These are phyloP conservation scores for Fusarium bulbicola DNA, from an alignment of 2,329 filamentous ascomycete species.

Conservation along the genomic window DNA sequence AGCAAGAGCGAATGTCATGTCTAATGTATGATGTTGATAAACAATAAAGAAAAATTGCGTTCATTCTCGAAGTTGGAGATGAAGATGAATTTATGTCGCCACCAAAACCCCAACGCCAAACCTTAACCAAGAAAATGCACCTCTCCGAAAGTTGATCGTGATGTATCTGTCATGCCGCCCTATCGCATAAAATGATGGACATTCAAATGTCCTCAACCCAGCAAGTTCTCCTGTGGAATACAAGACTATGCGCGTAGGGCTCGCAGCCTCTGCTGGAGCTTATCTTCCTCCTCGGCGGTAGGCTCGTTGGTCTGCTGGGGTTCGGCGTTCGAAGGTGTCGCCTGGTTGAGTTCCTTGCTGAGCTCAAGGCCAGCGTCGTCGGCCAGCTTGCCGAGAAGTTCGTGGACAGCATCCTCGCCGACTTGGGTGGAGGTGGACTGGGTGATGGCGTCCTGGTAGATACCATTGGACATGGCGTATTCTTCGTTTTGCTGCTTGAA, in stretches of 20 bases:
- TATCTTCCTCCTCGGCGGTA: slow-evolving; percentile 82
- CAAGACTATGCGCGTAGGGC: slow-evolving; percentile 60
- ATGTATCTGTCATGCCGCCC: neutral
- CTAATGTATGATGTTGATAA: slow-evolving; percentile 18
- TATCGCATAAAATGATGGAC: neutral
- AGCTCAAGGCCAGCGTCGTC: slow-evolving; percentile 89
- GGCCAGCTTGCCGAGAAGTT: slow-evolving; percentile 83
- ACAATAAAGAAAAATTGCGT: slow-evolving; percentile 8
- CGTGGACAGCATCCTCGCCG: slow-evolving; percentile 85
- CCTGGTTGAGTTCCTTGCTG: slow-evolving; percentile 73
- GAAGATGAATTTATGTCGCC: slow-evolving; percentile 31
- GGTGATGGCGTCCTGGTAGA: slow-evolving; percentile 87
- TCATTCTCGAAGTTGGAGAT: slow-evolving; percentile 11
- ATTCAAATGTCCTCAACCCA: neutral
- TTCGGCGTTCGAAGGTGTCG: slow-evolving; percentile 65
- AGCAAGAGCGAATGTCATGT: neutral
- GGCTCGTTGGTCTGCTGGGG: slow-evolving; percentile 70
- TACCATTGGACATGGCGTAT: slow-evolving; percentile 72
- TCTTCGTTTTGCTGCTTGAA: slow-evolving; percentile 71
- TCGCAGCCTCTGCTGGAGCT: slow-evolving; percentile 69
- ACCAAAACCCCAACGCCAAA: slow-evolving; percentile 38
- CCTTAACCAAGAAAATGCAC: slow-evolving; percentile 29
- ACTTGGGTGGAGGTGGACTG: slow-evolving; percentile 78
- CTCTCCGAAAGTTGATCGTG: neutral
- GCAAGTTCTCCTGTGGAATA: neutral